Base-by-base conservation (phyloP, 306 rosid species). In the Leucaena leucocephala region DNA sequence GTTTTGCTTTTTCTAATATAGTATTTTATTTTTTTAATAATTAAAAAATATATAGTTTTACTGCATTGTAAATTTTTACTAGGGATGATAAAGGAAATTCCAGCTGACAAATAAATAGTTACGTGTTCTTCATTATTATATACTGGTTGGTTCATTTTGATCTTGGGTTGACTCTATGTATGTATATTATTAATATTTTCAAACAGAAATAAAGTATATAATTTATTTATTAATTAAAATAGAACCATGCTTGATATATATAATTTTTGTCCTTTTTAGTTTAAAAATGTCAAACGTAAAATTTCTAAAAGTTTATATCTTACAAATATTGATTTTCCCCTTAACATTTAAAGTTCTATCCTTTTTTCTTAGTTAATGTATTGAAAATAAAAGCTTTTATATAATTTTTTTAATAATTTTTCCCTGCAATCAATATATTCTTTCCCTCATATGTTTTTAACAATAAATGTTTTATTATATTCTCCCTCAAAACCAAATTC, bases 1-100 rank as follows among this genome's bases (percentile, higher is more conserved):
- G 15, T 3, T 34, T 16, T 16, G 6, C 15, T 42, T 79, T 43
- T 38, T 4, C 2, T 19, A 19, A 14, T 58, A 58, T 58, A 10
- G 64, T 22, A 33, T 66, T 7, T 55, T 40, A 40, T 59, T 67
- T n/a, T 19, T 39, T 61, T 33, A 33, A 17, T 11, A 33, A 68
- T 43, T 21, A 2, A 12, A 40, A 68, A 5, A 68, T 21, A 72
- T 49, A 77, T 45, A 46, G 74, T 63, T 68, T 55, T 62, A 19
- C 65, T 70, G 2, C 17, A 43, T 19, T 81, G 87, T 81, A 77
- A 84, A 81, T 58, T 73, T 8, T 49, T 38, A 39, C 36, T 70
- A 67, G 75, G 48, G 49, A 71, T 66, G 49, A 71, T 45, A 77
- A 76, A 76, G 19, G 52, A 43, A 62, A 82, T 76, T 46, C 43